phyloP scores from a whole-genome alignment of 352 stramenopile species.

The Globisporangium emineosum region DNA sequence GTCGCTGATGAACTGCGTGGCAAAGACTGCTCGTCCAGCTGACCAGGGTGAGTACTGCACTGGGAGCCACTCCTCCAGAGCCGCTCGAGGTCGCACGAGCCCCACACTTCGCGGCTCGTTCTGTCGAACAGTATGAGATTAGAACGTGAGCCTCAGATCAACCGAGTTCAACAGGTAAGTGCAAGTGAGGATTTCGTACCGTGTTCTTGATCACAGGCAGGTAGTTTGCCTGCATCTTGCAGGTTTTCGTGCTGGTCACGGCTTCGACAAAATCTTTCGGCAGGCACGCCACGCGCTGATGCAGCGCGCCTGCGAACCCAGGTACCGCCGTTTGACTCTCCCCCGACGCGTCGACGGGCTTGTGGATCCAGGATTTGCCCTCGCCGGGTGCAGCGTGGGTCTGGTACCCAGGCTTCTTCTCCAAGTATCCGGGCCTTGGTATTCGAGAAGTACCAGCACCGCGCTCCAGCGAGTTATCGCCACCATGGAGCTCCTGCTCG shows the following conservation, averaged over 20 bases:
- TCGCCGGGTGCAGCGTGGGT: conserved; percentile 58
- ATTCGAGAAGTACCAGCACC: neutral
- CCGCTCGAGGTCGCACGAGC: conserved; percentile 78
- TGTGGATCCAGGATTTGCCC: conserved; percentile 47
- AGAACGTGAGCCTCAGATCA: neutral
- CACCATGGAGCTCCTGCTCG: conserved; percentile 35
- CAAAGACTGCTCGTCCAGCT: conserved; percentile 59
- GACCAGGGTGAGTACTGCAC: conserved; percentile 93
- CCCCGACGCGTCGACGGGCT: conserved; percentile 45
- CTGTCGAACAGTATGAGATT: conserved; percentile 12
- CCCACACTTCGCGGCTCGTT: conserved; percentile 86
- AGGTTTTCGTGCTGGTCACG: conserved; percentile 71
- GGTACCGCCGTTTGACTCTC: conserved; percentile 69
- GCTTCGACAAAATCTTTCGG: conserved; percentile 64
- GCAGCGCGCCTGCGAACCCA: conserved; percentile 47
- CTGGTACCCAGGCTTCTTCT: conserved; percentile 57
- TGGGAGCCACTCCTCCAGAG: conserved; percentile 87
- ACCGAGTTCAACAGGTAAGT: neutral
- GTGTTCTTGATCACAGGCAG: conserved; percentile 71
- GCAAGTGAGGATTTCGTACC: conserved; percentile 19
- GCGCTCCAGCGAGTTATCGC: neutral
- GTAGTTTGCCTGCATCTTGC: conserved; percentile 78
- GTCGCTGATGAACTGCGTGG: conserved; percentile 59
- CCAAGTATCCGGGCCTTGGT: conserved; percentile 22
- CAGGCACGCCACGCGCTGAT: conserved; percentile 65